Base-by-base conservation (phyloP, 1,139 yeast genomes). In the Scheffersomyces cryptocercus region DNA sequence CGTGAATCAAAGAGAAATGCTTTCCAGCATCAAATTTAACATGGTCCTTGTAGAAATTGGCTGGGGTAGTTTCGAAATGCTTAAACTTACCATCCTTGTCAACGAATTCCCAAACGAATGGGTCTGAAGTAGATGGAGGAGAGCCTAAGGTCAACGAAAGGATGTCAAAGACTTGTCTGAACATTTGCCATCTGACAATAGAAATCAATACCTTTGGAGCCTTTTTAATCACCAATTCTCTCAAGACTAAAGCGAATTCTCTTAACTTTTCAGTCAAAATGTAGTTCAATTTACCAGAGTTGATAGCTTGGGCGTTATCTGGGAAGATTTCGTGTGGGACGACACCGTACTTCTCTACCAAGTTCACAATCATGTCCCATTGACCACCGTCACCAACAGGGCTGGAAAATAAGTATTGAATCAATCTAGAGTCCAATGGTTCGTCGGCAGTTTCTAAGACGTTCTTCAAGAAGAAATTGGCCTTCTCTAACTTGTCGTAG, bases 341-440 rank as follows among this genome's bases (percentile, higher is more conserved):
- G 42, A 85, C 59, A 35, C 96, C 96, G 54, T 88, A 88, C 64
- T 88, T 88, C 51, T 80, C 79, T 42, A 88, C 78, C 49, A 88
- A 64, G 62, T 86, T 86, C 36, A 84, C 73, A 62, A 86, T 79
- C 93, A 88, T 85, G 54, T 85, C 85, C 77, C 86, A 88, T 64
- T 88, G 96, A 39, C 96, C 96, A 52, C 96, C 96, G 57, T 88
- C 96, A 44, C 77, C 65, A 39, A 83, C 80, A 10, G 96, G 95
- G 43, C 77, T 82, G 6, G 67, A 53, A 47, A 87, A 68, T 46
- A 88, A 65, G 54, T 75, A 81, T 61, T 81, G 85, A 40, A 86
- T 78, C 44, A 86, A 62, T 54, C 95, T 75, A 0, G 89, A 82
- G 49, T 82, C 90, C 43, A 84, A 76, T 24, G 76, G 82, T 60